Evolutionary conservation across 305 asterid species (phyloP), one percentile per base, ranked within the genome.

Genomic region (Andrographis paniculata): DNA sequence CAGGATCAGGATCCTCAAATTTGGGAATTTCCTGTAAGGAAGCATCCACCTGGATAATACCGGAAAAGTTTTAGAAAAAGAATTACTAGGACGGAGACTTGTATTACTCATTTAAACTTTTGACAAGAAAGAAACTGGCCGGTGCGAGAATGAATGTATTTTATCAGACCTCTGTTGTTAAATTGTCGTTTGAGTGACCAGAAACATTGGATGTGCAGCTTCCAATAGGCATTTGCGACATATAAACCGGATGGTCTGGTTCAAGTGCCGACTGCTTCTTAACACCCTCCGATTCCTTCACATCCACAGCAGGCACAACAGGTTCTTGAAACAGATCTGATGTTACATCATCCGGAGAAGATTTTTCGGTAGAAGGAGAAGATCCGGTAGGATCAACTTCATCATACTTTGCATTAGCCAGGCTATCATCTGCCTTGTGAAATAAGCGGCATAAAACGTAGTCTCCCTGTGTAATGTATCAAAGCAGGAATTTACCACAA

Each of bases 371-470:
- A 42, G 68, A 58, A 46, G 78, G 75, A 20, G 71, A 57, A 13
- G 74, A 75, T 38, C 60, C 71, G 22, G 53, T 60, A 37, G 53
- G 71, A 40, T 68, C 78, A 48, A 38, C 75, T 59, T 73, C 82
- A 33, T 60, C 70, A 35, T 30, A 65, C 42, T 81, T 73, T 9
- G 42, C 66, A 64, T 56, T 52, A 2, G 62, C 67, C 24, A 63
- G 63, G 60, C 52, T 72, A 51, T 68, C 87, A 50, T 74, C 76
- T 30, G 68, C 60, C 71, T 78, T 81, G 48, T 64, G 78, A 65
- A 81, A 81, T 65, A 81, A 66, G 51, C 87, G 93, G 68, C 93
- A 81, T 44, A 81, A 65, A 28, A 81, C 87, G 49, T 72, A 81
- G 67, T 78, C 82, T 56, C 70, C 84, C 93, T 81, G 65, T 37